Evolutionary conservation across 305 asterid genomes (phyloP).

Genomic region (Rubia peregrina): DNA sequence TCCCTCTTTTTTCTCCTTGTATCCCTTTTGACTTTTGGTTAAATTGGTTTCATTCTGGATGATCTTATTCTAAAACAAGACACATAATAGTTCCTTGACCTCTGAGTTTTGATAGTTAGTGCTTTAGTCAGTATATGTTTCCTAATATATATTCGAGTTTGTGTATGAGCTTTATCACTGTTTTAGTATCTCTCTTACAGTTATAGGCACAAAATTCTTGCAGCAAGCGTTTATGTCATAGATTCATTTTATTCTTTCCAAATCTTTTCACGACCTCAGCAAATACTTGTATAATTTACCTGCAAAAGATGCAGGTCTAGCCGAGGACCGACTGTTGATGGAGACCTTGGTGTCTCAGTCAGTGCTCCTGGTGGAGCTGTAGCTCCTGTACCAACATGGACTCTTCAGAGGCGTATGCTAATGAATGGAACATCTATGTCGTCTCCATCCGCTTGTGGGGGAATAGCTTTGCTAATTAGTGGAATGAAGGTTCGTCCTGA

Average conservation of each 20-base stretch:
- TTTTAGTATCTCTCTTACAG: background rate
- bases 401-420: conserved; percentile 93
- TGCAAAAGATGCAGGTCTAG: conserved; percentile 78
- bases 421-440: conserved; percentile 99
- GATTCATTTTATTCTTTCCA: background rate
- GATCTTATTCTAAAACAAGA: background rate
- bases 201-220: background rate
- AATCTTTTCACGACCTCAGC: background rate
- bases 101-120: background rate
- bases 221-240: background rate
- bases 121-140: background rate
- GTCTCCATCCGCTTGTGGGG: conserved; percentile 98
- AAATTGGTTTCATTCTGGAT: background rate
- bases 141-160: background rate
- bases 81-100: background rate
- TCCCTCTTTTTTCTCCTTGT: background rate
- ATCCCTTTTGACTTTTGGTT: background rate
- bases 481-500: conserved; percentile 80
- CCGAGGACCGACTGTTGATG: conserved; percentile 97
- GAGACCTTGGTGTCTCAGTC: conserved; percentile 87
- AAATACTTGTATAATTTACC: conserved; percentile 19
- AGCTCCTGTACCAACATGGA: conserved; percentile 99
- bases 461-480: conserved; percentile 87
- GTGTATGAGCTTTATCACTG: background rate
- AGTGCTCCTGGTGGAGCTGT: conserved; percentile 99